Evolutionary conservation across 345 rosid genomes (phyloP), one percentile per base, ranked within the genome.

Genomic region (Brassica carinata): DNA sequence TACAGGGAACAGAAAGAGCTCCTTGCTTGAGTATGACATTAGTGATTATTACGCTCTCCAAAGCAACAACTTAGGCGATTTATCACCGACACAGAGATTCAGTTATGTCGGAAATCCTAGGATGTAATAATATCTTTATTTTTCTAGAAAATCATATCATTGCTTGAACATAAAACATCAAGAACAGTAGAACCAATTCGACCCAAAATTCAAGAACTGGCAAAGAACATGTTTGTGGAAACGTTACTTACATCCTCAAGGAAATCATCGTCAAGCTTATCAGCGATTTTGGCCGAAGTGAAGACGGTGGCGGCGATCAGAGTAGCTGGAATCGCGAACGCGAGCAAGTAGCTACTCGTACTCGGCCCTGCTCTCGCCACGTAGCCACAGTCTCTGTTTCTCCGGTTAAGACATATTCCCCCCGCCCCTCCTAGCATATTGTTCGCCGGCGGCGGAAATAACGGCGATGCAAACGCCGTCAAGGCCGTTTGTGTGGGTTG

Each of bases 281-380:
- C 97, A 69, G 93, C 87, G 48, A 94, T 82, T 82, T 71, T 87
- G 9, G 84, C 72, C 9, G 97, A 89, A 79, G 92, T 81, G 63
- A 91, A 85, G 81, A 90, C 67, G 48, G 98, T 94, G 82, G 65
- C 82, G 2, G 87, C 89, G 14, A 94, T 85, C 45, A 94, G 93
- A 69, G 96, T 81, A 13, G 92, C 78, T 5, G 97, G 98, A 23
- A 94, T 78, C 36, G 85, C 83, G 79, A 91, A 78, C 0, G 98
- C 97, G 34, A 86, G 82, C 14, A 86, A 68, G 79, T 87, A 89
- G 88, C 86, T 89, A 81, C 64, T 84, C 71, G 84, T 61, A 80
- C 87, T 87, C 45, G 91, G 89, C 6, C 89, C 93, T 43, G 94
- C 98, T 51, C 86, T 85, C 5, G 91, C 83, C 80, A 92, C 88